A percentile compares a stretch with the other conserved stretches of the same genome.
Conservation (phyloP, 176 grass and related monocot species). For the Raddia guianensis region DNA sequence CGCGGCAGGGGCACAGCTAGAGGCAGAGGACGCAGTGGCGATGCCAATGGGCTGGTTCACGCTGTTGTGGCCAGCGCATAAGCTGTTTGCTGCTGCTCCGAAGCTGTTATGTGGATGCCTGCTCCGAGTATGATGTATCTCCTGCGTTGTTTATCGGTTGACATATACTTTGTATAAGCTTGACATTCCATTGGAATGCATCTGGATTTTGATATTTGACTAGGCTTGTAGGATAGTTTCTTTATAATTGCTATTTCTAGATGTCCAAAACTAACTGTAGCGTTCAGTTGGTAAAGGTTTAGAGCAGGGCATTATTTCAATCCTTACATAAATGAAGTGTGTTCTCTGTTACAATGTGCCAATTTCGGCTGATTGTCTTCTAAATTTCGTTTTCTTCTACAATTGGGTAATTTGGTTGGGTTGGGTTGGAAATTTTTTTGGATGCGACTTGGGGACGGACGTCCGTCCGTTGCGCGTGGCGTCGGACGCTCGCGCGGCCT, state of each 20-base stretch:
- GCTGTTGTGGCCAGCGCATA: slow-evolving; percentile 36
- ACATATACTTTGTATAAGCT: slow-evolving; percentile 77
- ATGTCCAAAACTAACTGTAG: slow-evolving; percentile 81
- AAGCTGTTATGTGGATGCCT: slow-evolving; percentile 68
- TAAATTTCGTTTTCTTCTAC: slow-evolving; percentile 25
- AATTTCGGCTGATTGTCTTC: slow-evolving; percentile 13
- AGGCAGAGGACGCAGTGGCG: slow-evolving; percentile 58
- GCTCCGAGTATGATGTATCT: slow-evolving; percentile 77
- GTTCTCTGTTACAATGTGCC: slow-evolving; percentile 11
- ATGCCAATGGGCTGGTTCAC: slow-evolving; percentile 33
- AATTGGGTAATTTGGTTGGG: background rate
- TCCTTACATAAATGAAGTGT: slow-evolving; percentile 59
- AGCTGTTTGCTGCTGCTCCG: slow-evolving; percentile 16
- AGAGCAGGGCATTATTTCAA: slow-evolving; percentile 97
- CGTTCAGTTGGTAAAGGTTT: slow-evolving; percentile 60
- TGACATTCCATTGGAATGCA: slow-evolving; percentile 60
- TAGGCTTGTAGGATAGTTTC: slow-evolving; percentile 62
- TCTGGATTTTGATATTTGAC: slow-evolving; percentile 60
- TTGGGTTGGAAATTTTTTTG: background rate
- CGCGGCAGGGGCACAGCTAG: slow-evolving; percentile 60
- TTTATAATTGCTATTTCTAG: slow-evolving; percentile 57
- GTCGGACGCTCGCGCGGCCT: too few relatives aligned
- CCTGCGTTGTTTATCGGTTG: slow-evolving; percentile 61
- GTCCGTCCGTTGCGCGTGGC: too few relatives aligned
- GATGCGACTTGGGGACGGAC: too few relatives aligned